Percentiles rank a stretch among this genome's conserved stretches.
These are phyloP conservation scores for Torrubiellomyces zombiae DNA, from an alignment of 2,329 filamentous ascomycete species.

Conservation along the genomic window DNA sequence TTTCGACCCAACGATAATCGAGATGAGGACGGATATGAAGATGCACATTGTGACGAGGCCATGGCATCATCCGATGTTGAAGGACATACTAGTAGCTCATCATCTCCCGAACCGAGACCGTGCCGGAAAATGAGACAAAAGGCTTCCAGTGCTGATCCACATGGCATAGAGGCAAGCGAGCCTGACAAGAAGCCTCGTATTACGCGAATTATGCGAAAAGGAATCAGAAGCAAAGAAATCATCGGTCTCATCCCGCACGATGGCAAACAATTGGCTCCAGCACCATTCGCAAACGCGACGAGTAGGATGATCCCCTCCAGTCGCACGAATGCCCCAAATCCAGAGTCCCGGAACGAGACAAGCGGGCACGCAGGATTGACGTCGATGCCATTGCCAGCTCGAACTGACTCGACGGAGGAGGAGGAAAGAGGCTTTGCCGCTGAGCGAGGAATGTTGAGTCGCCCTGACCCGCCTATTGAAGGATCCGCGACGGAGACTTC, in stretches of 20 bases:
- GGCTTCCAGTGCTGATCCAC: too few relatives aligned
- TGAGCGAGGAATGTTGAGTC: neutral
- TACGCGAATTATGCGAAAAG: constrained; percentile 22
- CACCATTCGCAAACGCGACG: constrained; percentile 7
- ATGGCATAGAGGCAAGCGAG: constrained; percentile 1
- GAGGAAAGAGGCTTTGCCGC: too few relatives aligned
- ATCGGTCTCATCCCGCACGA: constrained; percentile 19
- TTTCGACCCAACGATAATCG: too few relatives aligned
- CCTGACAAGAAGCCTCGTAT: constrained; percentile 20
- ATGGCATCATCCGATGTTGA: too few relatives aligned
- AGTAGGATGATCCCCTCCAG: constrained; percentile 2
- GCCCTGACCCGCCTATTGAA: neutral
- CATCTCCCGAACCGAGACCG: too few relatives aligned
- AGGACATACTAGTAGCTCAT: too few relatives aligned
- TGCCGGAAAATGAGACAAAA: too few relatives aligned
- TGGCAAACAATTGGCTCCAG: constrained; percentile 5
- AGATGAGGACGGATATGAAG: too few relatives aligned
- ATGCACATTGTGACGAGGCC: too few relatives aligned
- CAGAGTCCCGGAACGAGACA: too few relatives aligned
- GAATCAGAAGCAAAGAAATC: constrained; percentile 29
- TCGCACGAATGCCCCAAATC: constrained; percentile 1
- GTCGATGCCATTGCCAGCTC: too few relatives aligned
- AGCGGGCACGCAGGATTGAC: too few relatives aligned
- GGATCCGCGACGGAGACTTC: neutral
- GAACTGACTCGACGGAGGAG: neutral